Base-by-base conservation (phyloP, 2,329 filamentous ascomycete species). In the Phaeosphaeriaceae sp. region DNA sequence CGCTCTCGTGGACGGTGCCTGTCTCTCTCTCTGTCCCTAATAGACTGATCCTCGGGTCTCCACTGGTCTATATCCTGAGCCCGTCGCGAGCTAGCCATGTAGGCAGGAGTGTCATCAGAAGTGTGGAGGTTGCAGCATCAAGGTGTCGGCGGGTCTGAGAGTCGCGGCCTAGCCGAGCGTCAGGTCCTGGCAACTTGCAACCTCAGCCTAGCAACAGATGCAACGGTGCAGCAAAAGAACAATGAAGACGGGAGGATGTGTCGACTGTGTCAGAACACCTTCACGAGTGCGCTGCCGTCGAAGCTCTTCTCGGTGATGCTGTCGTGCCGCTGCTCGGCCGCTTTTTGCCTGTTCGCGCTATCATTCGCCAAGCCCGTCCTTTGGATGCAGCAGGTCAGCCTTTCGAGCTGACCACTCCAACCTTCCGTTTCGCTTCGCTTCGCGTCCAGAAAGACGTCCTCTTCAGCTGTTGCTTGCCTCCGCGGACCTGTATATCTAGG, bases 21-120 rank as follows among this genome's bases (percentile, higher is more conserved):
- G 44, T 56, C 51, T 48, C 58, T 56, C 48, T 75, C 74, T 62
- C 73, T 71, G 62, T 69, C 70, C 72, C 74, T 66, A 55, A 66
- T 60, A 55, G 75, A 73, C 52, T 68, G 64, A 71, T 77, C 77
- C 74, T 78, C 77, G 70, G 75, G 73, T 77, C 78, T 75, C 77
- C 77, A 78, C 76, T 78, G 75, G 63, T 78, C 78, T 78, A 78
- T 75, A 70, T 77, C 73, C 72, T 77, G 77, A 71, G 75, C 66
- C 69, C 72, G 69, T 69, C 72, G 76, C 75, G 73, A 76, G 70
- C 76, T 75, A 77, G 78, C 78, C 78, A 80, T 80, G 74, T 77
- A 79, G 77, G 73, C 74, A 72, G 67, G 66, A 75, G 58, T 75
- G 63, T 69, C 77, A 79, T 78, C 59, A 73, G 74, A 70, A 66